Conservation (phyloP, 306 rosid genomes). For the Cicer arietinum region DNA sequence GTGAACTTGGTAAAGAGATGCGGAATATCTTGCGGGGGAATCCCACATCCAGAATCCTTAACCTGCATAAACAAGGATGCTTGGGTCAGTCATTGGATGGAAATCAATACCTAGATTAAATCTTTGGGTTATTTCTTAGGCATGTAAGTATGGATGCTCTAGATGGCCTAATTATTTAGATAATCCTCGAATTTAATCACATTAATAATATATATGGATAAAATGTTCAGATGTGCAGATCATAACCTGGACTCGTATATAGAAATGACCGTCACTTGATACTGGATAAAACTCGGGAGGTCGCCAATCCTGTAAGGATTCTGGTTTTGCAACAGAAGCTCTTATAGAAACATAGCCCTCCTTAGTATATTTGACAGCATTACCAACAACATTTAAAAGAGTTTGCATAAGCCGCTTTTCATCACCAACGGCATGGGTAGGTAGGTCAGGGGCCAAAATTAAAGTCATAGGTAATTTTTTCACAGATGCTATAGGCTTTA, state of each 20-base stretch:
- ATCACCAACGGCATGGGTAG: conserved; percentile 76
- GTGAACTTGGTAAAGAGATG: conserved; percentile 77
- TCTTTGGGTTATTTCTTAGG: conserved; percentile 4
- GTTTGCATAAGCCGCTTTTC: conserved; percentile 82
- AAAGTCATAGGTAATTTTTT: conserved; percentile 78
- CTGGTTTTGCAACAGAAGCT: conserved; percentile 80
- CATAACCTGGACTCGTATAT: conserved; percentile 76
- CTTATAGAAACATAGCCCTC: conserved; percentile 79
- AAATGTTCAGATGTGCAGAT: conserved; percentile 17
- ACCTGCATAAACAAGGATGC: conserved; percentile 61
- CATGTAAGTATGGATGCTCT: conserved; percentile 26
- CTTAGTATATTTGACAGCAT: conserved; percentile 90
- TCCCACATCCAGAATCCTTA: conserved; percentile 91
- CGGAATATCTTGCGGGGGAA: conserved; percentile 76
- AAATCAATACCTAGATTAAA: conserved; percentile 24
- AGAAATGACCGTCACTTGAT: conserved; percentile 70
- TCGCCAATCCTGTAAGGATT: conserved; percentile 76
- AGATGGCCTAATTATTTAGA: conserved; percentile 6
- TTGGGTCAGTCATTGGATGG: conserved; percentile 16
- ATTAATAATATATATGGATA: conserved; percentile 4
- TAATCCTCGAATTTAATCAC: conserved; percentile 11
- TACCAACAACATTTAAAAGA: conserved; percentile 75
- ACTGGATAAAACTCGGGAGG: conserved; percentile 75
- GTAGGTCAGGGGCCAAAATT: conserved; percentile 80
- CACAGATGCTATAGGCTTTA: conserved; percentile 83